Evolutionary conservation across 352 stramenopile genomes (phyloP).

Genomic region (Globisporangium nagaii): DNA sequence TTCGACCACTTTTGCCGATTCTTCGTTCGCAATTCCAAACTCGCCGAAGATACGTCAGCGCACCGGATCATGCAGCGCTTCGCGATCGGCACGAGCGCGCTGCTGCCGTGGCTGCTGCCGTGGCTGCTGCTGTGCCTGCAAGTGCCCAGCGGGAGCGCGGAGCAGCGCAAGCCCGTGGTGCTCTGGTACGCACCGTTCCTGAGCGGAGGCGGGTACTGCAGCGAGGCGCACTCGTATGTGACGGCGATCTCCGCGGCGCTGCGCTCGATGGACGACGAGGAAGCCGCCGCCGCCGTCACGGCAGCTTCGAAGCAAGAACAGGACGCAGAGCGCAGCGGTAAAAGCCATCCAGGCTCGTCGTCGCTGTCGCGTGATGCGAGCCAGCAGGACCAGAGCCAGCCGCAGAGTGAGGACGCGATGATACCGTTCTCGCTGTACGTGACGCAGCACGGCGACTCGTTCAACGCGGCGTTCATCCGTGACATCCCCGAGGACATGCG

Average conservation of each 20-base stretch:
- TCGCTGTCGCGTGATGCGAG: neutral
- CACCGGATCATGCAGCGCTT: neutral
- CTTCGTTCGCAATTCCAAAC: no score
- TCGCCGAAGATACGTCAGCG: neutral
- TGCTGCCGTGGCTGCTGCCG: neutral
- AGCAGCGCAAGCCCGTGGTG: slow-evolving; percentile 30
- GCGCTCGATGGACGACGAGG: neutral
- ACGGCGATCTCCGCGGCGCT: slow-evolving; percentile 47
- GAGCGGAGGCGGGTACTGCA: slow-evolving; percentile 90
- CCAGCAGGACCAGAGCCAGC: neutral
- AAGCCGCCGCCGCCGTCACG: neutral
- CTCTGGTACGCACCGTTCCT: slow-evolving; percentile 90
- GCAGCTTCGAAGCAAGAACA: neutral
- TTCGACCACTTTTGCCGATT: neutral
- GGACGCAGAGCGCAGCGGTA: neutral
- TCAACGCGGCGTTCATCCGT: slow-evolving; percentile 62
- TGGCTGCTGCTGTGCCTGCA: neutral
- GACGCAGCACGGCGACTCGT: slow-evolving; percentile 62
- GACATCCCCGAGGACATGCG: slow-evolving; percentile 47
- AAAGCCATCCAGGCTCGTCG: neutral
- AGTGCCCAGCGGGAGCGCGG: neutral
- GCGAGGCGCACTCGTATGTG: slow-evolving; percentile 87
- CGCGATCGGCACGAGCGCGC: neutral
- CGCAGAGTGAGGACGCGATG: neutral
- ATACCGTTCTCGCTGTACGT: slow-evolving; percentile 61